Evolutionary conservation across 257 asterid genomes (phyloP), one percentile per base, ranked within the genome.

Genomic region (Salvia rosmarinus): DNA sequence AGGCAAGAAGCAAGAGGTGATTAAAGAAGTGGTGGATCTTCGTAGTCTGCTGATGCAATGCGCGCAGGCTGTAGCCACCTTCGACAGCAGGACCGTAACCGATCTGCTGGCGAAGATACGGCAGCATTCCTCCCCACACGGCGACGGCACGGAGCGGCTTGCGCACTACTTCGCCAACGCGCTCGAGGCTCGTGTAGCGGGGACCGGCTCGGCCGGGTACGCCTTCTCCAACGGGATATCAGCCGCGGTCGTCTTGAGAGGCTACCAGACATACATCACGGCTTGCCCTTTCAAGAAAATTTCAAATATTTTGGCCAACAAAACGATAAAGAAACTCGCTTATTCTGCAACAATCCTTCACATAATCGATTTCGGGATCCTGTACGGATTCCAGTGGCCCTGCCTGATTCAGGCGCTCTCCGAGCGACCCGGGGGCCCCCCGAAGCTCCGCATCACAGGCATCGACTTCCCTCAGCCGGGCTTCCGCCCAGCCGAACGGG

Each of bases 351-450:
- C 67, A 1, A 77, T 78, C 2, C 82, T 85, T 20, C 90, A 85
- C 54, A 73, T 85, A 1, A 57, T 83, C 1, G 90, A 83, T 39
- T 79, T 85, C n/a, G 90, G 90, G 9, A 82, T 81, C 37, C 65
- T 82, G 28, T 83, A 85, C 16, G 90, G 90, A 3, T 83, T 71
- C 70, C 90, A 85, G 20, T 85, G 90, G 90, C 90, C 90, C 10
- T 81, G 85, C 61, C 60, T 85, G 3, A 83, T 85, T 43, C 84
- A 85, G 25, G 54, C 71, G 6, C 72, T 85, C 2, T 85, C 90
- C 0, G 77, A 77, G n/a, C 35, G 85, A 40, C 64, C 57, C 0
- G 85, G 74, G 0, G 90, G 90, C 0, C 86, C 90, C 7, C 88
- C 90, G 0, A 79, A 72, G 86, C 83, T 85, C 9, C 82, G 78